Evolutionary conservation across 148 eudicot genomes (phyloP).

Genomic region (Fagopyrum tataricum): DNA sequence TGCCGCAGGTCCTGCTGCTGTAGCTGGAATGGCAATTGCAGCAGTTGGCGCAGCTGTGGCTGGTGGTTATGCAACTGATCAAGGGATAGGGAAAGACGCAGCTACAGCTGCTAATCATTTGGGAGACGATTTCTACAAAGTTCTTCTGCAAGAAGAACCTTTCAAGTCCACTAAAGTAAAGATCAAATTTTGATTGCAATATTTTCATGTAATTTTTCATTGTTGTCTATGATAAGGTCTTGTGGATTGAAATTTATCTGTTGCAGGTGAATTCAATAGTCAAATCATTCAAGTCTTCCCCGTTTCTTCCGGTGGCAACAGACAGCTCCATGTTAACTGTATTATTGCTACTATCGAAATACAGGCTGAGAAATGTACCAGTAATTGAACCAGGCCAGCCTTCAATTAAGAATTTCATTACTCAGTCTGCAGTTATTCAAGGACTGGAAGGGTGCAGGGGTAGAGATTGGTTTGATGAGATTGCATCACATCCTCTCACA

Average conservation of each 20-base stretch:
- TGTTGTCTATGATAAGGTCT: background rate
- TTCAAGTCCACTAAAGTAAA: conserved; percentile 82
- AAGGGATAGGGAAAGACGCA: conserved; percentile 63
- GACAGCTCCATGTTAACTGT: conserved; percentile 85
- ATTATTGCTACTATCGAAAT: conserved; percentile 72
- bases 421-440: conserved; percentile 81
- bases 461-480: conserved; percentile 87
- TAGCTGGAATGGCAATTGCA: conserved; percentile 70
- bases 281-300: conserved; percentile 69
- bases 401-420: conserved; percentile 63
- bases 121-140: conserved; percentile 86
- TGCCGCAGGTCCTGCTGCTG: conserved; percentile 70
- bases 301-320: conserved; percentile 72
- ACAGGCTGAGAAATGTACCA: conserved; percentile 86
- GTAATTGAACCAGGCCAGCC: conserved; percentile 73
- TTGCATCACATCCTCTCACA: conserved; percentile 50
- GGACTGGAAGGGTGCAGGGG: conserved; percentile 78
- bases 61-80: conserved; percentile 67
- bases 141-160: conserved; percentile 83
- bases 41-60: conserved; percentile 86
- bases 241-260: background rate
- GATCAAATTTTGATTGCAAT: background rate
- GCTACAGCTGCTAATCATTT: conserved; percentile 63
- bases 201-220: background rate
- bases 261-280: conserved; percentile 65